These are phyloP conservation scores for Ceratocystis cacaofunesta DNA, from an alignment of 2,329 filamentous ascomycete species.

Conservation along the genomic window DNA sequence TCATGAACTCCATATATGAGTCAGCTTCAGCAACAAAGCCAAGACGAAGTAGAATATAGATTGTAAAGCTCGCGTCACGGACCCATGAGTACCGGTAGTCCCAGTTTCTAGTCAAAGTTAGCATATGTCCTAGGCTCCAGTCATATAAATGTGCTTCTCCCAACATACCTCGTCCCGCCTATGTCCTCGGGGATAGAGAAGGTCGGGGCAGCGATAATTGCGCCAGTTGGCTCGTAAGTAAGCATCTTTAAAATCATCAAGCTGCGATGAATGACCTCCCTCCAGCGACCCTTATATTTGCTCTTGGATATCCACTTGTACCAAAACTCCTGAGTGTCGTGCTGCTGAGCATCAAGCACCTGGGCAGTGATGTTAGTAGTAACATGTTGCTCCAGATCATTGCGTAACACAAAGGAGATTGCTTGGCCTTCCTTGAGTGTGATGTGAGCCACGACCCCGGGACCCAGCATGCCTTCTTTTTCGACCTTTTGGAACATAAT, in stretches of 20 bases:
- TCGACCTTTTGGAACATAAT: conserved; percentile 41
- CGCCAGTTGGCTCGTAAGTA: conserved; percentile 64
- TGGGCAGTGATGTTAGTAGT: conserved; percentile 42
- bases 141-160: not conserved
- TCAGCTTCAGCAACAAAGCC: conserved; percentile 64
- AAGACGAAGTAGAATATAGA: conserved; percentile 62
- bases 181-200: conserved; percentile 65
- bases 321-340: conserved; percentile 58
- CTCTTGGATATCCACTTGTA: conserved; percentile 57
- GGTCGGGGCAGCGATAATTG: conserved; percentile 60
- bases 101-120: conserved; percentile 37
- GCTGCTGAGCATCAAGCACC: conserved; percentile 47
- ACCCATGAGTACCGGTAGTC: conserved; percentile 70
- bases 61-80: conserved; percentile 60
- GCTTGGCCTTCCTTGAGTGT: conserved; percentile 50
- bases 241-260: conserved; percentile 62
- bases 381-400: conserved; percentile 43
- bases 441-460: conserved; percentile 47
- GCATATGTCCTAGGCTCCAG: not conserved
- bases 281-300: conserved; percentile 56
- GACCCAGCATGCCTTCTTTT: conserved; percentile 38
- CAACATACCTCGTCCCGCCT: conserved; percentile 39
- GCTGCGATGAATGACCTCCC: conserved; percentile 55
- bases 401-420: conserved; percentile 53
- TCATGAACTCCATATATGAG: conserved; percentile 66